phyloP scores from a whole-genome alignment of 345 rosid genomes.

The Ricinus communis region DNA sequence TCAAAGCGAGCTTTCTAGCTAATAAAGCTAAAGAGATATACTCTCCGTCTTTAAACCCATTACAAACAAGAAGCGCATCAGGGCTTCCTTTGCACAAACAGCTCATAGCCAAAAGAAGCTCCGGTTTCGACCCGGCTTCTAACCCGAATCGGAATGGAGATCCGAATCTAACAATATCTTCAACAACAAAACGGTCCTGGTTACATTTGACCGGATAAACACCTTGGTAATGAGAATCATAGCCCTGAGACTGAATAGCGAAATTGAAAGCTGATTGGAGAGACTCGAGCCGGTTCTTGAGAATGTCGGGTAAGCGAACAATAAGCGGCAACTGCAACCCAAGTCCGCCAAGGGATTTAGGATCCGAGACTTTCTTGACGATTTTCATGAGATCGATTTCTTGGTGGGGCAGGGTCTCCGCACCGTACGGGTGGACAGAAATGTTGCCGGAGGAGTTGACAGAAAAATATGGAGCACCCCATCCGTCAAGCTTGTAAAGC shows the following conservation, averaged over 20 bases:
- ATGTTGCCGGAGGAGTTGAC: conserved; percentile 72
- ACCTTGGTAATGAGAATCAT: conserved; percentile 80
- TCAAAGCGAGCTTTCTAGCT: conserved; percentile 67
- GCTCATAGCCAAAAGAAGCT: conserved; percentile 87
- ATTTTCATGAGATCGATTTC: conserved; percentile 79
- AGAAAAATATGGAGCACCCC: conserved; percentile 91
- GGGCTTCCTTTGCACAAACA: conserved; percentile 73
- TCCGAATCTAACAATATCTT: conserved; percentile 81
- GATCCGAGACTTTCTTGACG: conserved; percentile 77
- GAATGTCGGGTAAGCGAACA: conserved; percentile 76
- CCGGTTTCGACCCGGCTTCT: conserved; percentile 97
- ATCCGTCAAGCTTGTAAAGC: conserved; percentile 67
- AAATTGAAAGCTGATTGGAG: conserved; percentile 72
- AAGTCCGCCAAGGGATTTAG: conserved; percentile 67
- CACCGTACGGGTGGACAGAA: conserved; percentile 68
- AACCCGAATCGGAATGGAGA: conserved; percentile 73
- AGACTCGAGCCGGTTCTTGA: conserved; percentile 76
- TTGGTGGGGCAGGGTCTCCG: conserved; percentile 62
- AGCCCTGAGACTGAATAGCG: conserved; percentile 59
- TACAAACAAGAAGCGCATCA: conserved; percentile 73
- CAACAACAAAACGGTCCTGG: conserved; percentile 85
- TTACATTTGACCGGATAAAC: conserved; percentile 95
- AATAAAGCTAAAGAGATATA: conserved; percentile 72
- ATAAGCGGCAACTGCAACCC: conserved; percentile 83
- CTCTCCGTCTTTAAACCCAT: conserved; percentile 86